Evolutionary conservation across 208 protist genomes (phyloP).

Genomic region (Acanthamoeba sp.): DNA sequence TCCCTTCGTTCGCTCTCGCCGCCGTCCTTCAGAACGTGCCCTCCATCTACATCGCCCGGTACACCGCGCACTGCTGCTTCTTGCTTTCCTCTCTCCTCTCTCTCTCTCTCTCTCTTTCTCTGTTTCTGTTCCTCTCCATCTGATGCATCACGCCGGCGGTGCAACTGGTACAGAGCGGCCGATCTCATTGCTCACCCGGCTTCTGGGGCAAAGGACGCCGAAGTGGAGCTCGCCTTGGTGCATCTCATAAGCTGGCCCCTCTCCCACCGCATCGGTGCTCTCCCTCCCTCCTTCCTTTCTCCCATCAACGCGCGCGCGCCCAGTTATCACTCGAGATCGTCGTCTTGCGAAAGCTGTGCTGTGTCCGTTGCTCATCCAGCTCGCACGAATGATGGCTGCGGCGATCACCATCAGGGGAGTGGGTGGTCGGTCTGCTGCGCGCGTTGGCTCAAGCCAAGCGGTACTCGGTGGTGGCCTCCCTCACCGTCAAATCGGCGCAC

Average conservation of each 20-base stretch:
- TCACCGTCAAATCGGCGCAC: not conserved
- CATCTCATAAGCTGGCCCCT: conserved; percentile 23
- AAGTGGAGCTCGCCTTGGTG: conserved; percentile 44
- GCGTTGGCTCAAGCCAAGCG: not conserved
- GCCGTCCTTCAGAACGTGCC: not conserved
- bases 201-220: not conserved
- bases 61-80: too few species aligned
- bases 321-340: too few species aligned
- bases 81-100: too few species aligned
- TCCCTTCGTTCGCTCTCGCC: not conserved
- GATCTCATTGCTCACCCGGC: not conserved
- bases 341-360: too few species aligned
- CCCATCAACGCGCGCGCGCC: too few species aligned
- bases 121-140: too few species aligned
- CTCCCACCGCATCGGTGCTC: conserved; percentile 13
- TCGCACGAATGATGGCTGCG: not conserved
- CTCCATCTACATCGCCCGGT: not conserved
- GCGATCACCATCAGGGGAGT: not conserved
- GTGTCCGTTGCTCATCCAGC: not conserved
- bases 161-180: not conserved
- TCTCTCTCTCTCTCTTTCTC: too few species aligned
- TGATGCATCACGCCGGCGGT: too few species aligned
- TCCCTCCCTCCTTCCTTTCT: not conserved
- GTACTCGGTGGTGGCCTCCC: not conserved
- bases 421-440: not conserved